These are phyloP conservation scores for Entophlyctis luteolus DNA, from an alignment of 192 early-diverging fungal genomes.

Conservation along the genomic window DNA sequence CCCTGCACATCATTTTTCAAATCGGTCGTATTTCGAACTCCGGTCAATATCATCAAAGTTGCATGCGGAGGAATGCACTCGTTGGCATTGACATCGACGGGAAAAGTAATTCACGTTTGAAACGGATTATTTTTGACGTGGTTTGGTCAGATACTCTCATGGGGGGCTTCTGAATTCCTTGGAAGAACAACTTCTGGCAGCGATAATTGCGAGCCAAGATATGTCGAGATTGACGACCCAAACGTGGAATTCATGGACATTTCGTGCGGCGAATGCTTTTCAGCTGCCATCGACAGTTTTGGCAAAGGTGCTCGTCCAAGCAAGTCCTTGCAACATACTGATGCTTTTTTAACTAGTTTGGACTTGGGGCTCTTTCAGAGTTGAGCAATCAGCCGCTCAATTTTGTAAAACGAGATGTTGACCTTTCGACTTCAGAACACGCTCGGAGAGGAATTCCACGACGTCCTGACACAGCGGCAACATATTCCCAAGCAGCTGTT, in stretches of 20 bases:
- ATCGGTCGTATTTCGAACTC: background rate
- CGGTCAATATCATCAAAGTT: slow-evolving; percentile 5
- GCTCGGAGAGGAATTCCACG: background rate
- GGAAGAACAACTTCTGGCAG: background rate
- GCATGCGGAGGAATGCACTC: slow-evolving; percentile 22
- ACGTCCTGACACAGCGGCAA: background rate
- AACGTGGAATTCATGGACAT: slow-evolving; percentile 1
- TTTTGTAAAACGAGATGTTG: background rate
- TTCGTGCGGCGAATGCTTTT: slow-evolving; percentile 22
- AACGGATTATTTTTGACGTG: background rate
- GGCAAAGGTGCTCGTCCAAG: no score
- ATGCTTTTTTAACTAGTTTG: slow-evolving; percentile 14
- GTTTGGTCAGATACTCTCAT: background rate
- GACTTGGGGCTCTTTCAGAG: slow-evolving; percentile 29
- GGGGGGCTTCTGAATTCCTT: slow-evolving; percentile 24
- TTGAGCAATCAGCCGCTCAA: background rate
- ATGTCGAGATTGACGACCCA: background rate
- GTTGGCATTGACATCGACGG: slow-evolving; percentile 2
- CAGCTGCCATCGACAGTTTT: slow-evolving; percentile 1
- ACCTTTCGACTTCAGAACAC: no score
- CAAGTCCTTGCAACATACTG: no score
- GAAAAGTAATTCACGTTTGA: background rate
- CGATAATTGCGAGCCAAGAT: slow-evolving; percentile 15
- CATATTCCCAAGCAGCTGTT: no score
- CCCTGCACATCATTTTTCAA: slow-evolving; percentile 22